Conservation (phyloP, 495 filamentous ascomycete species). For the Penicillium steckii region DNA sequence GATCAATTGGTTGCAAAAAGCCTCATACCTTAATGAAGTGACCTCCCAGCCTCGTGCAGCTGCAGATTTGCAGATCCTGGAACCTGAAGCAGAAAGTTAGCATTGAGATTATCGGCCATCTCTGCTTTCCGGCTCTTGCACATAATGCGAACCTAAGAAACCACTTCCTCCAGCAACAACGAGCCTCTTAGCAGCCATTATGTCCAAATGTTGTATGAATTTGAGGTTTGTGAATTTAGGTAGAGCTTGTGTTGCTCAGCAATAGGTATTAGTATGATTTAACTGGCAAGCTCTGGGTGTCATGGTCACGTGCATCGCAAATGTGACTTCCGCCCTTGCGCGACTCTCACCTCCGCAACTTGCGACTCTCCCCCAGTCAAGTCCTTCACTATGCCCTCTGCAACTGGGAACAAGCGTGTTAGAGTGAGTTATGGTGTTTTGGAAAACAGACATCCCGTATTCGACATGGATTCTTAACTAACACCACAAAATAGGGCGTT, state of each 20-base stretch:
- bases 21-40: slow-evolving; percentile 75
- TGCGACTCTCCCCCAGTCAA: background rate
- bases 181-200: slow-evolving; percentile 62
- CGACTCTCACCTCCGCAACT: slow-evolving; percentile 1
- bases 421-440: slow-evolving; percentile 38
- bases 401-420: slow-evolving; percentile 56
- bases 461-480: background rate
- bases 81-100: slow-evolving; percentile 48
- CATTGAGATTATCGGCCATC: background rate
- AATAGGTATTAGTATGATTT: background rate
- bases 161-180: slow-evolving; percentile 93
- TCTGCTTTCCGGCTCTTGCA: background rate
- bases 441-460: slow-evolving; percentile 10
- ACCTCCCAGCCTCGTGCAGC: slow-evolving; percentile 82
- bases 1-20: background rate
- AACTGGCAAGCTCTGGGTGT: slow-evolving; percentile 12
- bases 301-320: slow-evolving; percentile 17
- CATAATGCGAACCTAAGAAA: slow-evolving; percentile 66
- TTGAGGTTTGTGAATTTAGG: background rate
- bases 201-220: slow-evolving; percentile 17
- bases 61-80: slow-evolving; percentile 87
- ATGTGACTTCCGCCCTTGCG: slow-evolving; percentile 9
- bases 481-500: slow-evolving; percentile 50
- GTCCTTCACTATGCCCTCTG: slow-evolving; percentile 50
- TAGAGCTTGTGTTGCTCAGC: background rate